Percentiles rank a stretch among this genome's conserved stretches.
phyloP scores from a whole-genome alignment of 2,329 filamentous ascomycete species.

The Cladophialophora psammophila region DNA sequence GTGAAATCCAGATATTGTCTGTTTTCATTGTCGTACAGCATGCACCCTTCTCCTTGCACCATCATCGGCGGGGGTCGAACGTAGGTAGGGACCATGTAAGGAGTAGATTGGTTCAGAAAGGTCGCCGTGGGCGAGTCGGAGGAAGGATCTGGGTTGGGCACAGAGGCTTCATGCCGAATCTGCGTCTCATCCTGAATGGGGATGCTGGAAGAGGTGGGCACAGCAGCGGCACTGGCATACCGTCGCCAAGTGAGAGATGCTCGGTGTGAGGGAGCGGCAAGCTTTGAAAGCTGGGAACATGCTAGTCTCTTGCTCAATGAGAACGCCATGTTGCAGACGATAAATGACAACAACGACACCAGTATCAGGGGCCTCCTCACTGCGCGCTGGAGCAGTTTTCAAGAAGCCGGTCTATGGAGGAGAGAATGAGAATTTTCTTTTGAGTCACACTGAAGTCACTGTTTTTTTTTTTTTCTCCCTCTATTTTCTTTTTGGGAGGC shows the following conservation, averaged over 20 bases:
- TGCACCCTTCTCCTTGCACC: slow-evolving; percentile 83
- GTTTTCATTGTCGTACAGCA: slow-evolving; percentile 89
- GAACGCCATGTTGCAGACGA: slow-evolving; percentile 24
- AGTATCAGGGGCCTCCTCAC: not conserved
- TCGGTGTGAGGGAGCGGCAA: slow-evolving; percentile 23
- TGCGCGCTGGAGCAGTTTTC: not conserved
- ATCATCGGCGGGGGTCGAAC: slow-evolving; percentile 89
- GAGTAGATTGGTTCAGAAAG: slow-evolving; percentile 76
- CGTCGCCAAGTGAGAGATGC: slow-evolving; percentile 27
- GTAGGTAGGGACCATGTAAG: slow-evolving; percentile 96
- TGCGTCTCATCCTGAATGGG: slow-evolving; percentile 28
- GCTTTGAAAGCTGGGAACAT: slow-evolving; percentile 20
- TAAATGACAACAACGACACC: not conserved
- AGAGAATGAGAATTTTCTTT: not conserved
- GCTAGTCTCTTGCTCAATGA: slow-evolving; percentile 26
- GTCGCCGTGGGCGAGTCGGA: slow-evolving; percentile 76
- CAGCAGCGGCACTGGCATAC: slow-evolving; percentile 39
- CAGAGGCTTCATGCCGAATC: slow-evolving; percentile 55
- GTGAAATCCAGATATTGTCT: slow-evolving; percentile 93
- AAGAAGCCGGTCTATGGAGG: not conserved
- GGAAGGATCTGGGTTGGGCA: slow-evolving; percentile 76
- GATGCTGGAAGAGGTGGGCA: slow-evolving; percentile 38
- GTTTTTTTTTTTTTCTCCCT: not conserved
- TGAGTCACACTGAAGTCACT: slow-evolving; percentile 18
- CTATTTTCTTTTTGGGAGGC: not conserved